Conservation (phyloP, 2,329 filamentous ascomycete species). For the Botrytis sinoallii region DNA sequence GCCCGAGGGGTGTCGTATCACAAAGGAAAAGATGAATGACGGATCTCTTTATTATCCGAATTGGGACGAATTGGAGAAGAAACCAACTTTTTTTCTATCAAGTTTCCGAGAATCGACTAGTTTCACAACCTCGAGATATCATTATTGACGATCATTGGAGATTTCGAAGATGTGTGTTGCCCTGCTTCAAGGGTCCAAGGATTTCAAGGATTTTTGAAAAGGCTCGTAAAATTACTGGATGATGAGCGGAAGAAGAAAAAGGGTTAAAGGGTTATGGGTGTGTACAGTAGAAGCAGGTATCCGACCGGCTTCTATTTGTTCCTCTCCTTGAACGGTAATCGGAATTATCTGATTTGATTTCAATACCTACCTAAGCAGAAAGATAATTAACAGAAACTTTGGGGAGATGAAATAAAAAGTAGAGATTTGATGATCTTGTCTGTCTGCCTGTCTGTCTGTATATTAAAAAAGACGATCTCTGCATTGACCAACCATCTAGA, state of each 20-base stretch:
- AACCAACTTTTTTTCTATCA: neutral
- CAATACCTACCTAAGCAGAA: neutral
- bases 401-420: neutral
- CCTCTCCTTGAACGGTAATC: neutral
- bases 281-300: neutral
- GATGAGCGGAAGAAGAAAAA: neutral
- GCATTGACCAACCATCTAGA: conserved; percentile 6
- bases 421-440: neutral
- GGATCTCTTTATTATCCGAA: conserved; percentile 14
- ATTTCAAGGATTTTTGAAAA: neutral
- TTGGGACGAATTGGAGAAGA: conserved; percentile 17
- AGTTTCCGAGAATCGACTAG: conserved; percentile 6
- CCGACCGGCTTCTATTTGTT: neutral
- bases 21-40: neutral
- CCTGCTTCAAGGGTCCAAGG: conserved; percentile 18
- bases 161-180: conserved; percentile 2
- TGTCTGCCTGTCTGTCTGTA: neutral
- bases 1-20: neutral
- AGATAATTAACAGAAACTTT: no score
- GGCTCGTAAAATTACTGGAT: conserved; percentile 4
- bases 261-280: neutral
- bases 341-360: neutral
- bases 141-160: conserved; percentile 19
- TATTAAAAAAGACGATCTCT: neutral
- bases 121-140: conserved; percentile 17